phyloP scores from a whole-genome alignment of 805 yeast genomes.

The Brettanomyces naardenensis region DNA sequence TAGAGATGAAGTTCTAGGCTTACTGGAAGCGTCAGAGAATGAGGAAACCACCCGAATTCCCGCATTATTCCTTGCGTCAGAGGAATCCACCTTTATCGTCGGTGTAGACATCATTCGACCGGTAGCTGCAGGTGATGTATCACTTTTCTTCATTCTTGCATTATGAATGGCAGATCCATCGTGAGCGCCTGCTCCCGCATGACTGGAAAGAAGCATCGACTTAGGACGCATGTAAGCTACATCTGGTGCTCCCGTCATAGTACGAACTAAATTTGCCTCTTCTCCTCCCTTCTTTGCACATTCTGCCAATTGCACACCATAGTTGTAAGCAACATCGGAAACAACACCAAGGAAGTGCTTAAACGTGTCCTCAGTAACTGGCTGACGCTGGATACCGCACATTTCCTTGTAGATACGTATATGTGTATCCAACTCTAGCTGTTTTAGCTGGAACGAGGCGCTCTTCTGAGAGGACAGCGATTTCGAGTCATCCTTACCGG shows the following conservation, averaged over 20 bases:
- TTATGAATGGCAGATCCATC: too few relatives aligned
- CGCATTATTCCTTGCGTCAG: slow-evolving; percentile 5
- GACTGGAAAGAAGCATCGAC: slow-evolving; percentile 23
- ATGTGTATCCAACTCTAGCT: slow-evolving; percentile 19
- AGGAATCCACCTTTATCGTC: slow-evolving; percentile 10
- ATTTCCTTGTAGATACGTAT: slow-evolving; percentile 19
- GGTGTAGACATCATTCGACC: slow-evolving; percentile 9
- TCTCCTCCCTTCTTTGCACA: slow-evolving; percentile 30
- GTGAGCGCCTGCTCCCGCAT: slow-evolving; percentile 4
- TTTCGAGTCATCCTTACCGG: not conserved
- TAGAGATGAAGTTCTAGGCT: slow-evolving; percentile 16
- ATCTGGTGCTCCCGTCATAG: slow-evolving; percentile 34
- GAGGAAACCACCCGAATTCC: slow-evolving; percentile 2
- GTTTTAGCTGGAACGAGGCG: slow-evolving; percentile 16
- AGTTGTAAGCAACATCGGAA: slow-evolving; percentile 25
- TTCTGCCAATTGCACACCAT: slow-evolving; percentile 28
- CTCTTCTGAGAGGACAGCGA: not conserved
- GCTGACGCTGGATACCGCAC: slow-evolving; percentile 13
- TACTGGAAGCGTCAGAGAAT: slow-evolving; percentile 8
- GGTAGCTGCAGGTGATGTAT: too few relatives aligned
- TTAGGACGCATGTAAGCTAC: slow-evolving; percentile 16
- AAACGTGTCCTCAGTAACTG: slow-evolving; percentile 21
- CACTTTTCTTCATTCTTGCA: too few relatives aligned
- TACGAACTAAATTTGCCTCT: slow-evolving; percentile 32
- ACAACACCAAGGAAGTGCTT: slow-evolving; percentile 23